These are phyloP conservation scores for Nemania sp. DNA, from an alignment of 2,329 filamentous ascomycete genomes.

Conservation along the genomic window DNA sequence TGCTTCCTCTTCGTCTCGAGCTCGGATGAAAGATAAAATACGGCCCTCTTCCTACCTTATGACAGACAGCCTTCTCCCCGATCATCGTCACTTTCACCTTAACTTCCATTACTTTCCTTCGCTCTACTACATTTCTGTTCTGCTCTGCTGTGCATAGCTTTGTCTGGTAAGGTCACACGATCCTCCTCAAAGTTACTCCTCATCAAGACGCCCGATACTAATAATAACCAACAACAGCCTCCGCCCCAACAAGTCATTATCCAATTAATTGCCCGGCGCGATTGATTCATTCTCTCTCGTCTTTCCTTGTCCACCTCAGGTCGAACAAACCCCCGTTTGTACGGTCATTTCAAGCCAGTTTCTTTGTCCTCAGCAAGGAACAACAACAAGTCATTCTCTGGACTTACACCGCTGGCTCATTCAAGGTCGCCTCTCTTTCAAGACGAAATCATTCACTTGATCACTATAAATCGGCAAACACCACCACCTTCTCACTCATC, in stretches of 20 bases:
- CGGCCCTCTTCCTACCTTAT: not conserved
- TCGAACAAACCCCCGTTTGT: not conserved
- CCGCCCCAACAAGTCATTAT: conserved; percentile 5
- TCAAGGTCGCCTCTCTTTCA: not conserved
- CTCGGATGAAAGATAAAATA: not conserved
- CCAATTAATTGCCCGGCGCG: not conserved
- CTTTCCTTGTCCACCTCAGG: not conserved
- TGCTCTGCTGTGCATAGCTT: conserved; percentile 6
- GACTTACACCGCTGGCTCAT: not conserved
- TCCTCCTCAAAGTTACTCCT: conserved; percentile 4
- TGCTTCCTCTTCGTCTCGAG: not conserved
- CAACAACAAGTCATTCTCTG: not conserved
- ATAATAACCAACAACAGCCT: not conserved
- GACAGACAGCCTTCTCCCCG: not conserved
- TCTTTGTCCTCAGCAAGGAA: not conserved
- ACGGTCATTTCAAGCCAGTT: not conserved
- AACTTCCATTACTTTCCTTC: not conserved
- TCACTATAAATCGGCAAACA: not conserved
- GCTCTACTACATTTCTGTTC: not conserved
- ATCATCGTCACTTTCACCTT: not conserved
- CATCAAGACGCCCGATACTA: not conserved
- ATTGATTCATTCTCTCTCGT: not conserved
- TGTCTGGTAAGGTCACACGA: not conserved
- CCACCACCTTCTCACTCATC: not conserved
- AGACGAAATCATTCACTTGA: not conserved